A percentile compares a stretch with the other conserved stretches of the same genome.
Conservation (phyloP, 768 basidiomycete species). For the Aureoboletus auriporus region DNA sequence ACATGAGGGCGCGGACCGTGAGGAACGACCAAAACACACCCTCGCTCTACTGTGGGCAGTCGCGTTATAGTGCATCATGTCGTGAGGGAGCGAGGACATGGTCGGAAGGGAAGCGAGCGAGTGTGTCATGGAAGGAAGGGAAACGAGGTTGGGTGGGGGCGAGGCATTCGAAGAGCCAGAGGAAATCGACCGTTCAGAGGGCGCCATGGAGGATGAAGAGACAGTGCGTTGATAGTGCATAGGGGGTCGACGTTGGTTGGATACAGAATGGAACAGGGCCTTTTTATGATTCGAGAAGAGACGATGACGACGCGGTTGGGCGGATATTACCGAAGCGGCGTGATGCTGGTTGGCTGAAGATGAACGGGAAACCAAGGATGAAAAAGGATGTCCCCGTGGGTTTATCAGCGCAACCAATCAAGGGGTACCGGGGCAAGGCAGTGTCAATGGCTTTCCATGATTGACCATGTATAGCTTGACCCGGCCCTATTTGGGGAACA, state of each 20-base stretch:
- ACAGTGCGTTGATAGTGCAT: constrained; percentile 30
- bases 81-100: constrained; percentile 28
- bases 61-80: constrained; percentile 31
- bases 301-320: constrained; percentile 14
- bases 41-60: constrained; percentile 28
- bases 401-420: constrained; percentile 31
- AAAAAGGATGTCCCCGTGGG: constrained; percentile 26
- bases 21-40: constrained; percentile 8
- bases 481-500: constrained; percentile 23
- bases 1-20: constrained; percentile 3
- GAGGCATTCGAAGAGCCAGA: constrained; percentile 30
- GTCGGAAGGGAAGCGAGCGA: constrained; percentile 29
- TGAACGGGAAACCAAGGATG: constrained; percentile 30
- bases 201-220: constrained; percentile 31
- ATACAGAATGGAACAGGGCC: constrained; percentile 2
- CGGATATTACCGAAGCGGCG: constrained; percentile 34
- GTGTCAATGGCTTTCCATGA: constrained; percentile 23
- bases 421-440: constrained; percentile 27
- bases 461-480: constrained; percentile 12
- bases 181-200: constrained; percentile 31
- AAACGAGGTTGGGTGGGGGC: constrained; percentile 25
- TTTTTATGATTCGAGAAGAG: too few relatives aligned
- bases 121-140: constrained; percentile 32
- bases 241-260: constrained; percentile 11
- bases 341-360: constrained; percentile 25